Conservation (phyloP, 805 yeast species). For the Candida pseudofarinosa region DNA sequence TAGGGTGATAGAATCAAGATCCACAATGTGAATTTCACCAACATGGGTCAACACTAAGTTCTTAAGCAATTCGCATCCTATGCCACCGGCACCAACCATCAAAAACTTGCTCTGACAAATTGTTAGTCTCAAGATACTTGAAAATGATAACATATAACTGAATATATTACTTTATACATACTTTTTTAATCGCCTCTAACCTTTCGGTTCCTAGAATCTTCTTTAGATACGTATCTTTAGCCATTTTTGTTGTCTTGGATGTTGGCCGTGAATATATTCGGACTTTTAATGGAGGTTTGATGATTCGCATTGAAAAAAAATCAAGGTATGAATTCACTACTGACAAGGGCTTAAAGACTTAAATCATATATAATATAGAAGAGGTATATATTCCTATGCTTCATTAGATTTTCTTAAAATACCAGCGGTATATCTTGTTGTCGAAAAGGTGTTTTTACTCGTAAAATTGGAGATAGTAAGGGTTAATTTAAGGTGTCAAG, state of each 20-base stretch:
- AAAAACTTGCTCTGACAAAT: slow-evolving; percentile 49
- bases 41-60: slow-evolving; percentile 74
- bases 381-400: too few relatives aligned
- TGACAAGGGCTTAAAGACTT: too few relatives aligned
- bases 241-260: slow-evolving; percentile 19
- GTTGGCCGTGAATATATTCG: too few relatives aligned
- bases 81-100: slow-evolving; percentile 95
- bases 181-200: slow-evolving; percentile 20
- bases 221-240: slow-evolving; percentile 39
- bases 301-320: too few relatives aligned
- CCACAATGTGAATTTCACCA: slow-evolving; percentile 89
- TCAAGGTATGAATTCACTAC: too few relatives aligned
- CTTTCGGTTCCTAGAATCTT: slow-evolving; percentile 42
- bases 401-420: too few relatives aligned
- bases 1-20: slow-evolving; percentile 89
- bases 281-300: too few relatives aligned
- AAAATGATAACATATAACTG: background rate
- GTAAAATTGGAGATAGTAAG: background rate
- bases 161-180: slow-evolving; percentile 1
- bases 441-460: too few relatives aligned
- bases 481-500: background rate
- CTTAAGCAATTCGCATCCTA: slow-evolving; percentile 88
- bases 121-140: background rate
- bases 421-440: too few relatives aligned
- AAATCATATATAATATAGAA: too few relatives aligned